A percentile compares a stretch with the other conserved stretches of the same genome.
Conservation (phyloP, 2,329 filamentous ascomycete genomes). For the Drechslerella dactyloides region DNA sequence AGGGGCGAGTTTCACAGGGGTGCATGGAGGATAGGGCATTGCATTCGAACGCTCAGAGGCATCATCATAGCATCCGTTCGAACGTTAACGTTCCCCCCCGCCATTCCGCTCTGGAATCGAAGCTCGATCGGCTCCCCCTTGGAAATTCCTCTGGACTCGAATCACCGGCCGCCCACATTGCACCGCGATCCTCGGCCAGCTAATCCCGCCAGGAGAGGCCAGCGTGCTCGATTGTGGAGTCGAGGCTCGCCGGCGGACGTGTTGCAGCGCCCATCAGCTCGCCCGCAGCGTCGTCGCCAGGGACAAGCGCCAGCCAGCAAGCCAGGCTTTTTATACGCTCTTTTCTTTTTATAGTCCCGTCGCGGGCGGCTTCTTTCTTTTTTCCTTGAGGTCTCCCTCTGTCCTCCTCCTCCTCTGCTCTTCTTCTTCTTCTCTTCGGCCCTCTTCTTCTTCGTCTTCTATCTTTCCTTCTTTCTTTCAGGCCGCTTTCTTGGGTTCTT, state of each 20-base stretch:
- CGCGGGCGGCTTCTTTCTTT: not conserved
- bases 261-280: not conserved
- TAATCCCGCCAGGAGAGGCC: not conserved
- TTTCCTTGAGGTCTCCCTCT: not conserved
- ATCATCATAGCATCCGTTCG: too few species aligned
- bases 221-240: too few species aligned
- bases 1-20: not conserved
- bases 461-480: not conserved
- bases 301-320: not conserved
- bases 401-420: not conserved
- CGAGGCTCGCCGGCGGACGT: not conserved
- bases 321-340: not conserved
- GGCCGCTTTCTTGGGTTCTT: not conserved
- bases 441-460: constrained; percentile 17
- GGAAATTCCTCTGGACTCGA: not conserved
- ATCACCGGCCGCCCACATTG: not conserved
- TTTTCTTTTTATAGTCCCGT: not conserved
- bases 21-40: too few species aligned
- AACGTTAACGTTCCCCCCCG: not conserved
- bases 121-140: not conserved
- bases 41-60: too few species aligned
- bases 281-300: not conserved
- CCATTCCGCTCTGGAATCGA: not conserved
- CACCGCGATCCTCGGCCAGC: not conserved
- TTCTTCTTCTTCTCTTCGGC: not conserved